These are phyloP conservation scores for Exophiala aquamarina DNA, from an alignment of 2,329 filamentous ascomycete genomes.

Conservation along the genomic window DNA sequence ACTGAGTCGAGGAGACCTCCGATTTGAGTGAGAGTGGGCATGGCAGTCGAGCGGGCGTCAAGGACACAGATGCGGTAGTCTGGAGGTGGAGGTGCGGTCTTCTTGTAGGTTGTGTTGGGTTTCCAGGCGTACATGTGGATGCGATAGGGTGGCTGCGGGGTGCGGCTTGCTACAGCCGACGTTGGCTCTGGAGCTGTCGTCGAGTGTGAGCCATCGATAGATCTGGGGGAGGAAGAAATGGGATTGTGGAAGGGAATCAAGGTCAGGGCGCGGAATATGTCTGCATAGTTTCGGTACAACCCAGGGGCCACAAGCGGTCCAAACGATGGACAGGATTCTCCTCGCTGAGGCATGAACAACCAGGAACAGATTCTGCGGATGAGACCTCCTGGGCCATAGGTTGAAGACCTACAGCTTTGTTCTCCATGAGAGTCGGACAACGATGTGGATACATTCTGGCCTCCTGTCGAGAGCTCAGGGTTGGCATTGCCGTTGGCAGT, in stretches of 20 bases:
- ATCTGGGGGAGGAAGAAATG: conserved; percentile 31
- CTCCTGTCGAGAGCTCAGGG: background rate
- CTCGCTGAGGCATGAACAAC: conserved; percentile 31
- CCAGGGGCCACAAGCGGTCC: conserved; percentile 64
- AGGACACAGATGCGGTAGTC: conserved; percentile 85
- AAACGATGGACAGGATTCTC: conserved; percentile 25
- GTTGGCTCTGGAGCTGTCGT: conserved; percentile 9
- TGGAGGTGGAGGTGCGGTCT: conserved; percentile 72
- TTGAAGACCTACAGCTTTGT: background rate
- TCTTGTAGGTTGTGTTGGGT: conserved; percentile 67
- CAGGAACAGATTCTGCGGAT: conserved; percentile 58
- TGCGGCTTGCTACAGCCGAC: background rate
- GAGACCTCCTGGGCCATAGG: conserved; percentile 32
- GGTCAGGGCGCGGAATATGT: conserved; percentile 75
- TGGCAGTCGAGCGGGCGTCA: conserved; percentile 67
- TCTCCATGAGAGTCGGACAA: background rate
- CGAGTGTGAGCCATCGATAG: conserved; percentile 24
- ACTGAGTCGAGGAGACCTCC: conserved; percentile 69
- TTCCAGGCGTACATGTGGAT: conserved; percentile 84
- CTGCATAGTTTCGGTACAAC: conserved; percentile 64
- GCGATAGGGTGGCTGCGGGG: conserved; percentile 57
- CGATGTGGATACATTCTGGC: background rate
- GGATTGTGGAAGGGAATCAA: conserved; percentile 72
- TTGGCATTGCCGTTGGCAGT: conserved; percentile 15
- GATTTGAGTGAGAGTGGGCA: conserved; percentile 75